Evolutionary conservation across 768 basidiomycete genomes (phyloP).

Genomic region (Austroboletus eburneus): DNA sequence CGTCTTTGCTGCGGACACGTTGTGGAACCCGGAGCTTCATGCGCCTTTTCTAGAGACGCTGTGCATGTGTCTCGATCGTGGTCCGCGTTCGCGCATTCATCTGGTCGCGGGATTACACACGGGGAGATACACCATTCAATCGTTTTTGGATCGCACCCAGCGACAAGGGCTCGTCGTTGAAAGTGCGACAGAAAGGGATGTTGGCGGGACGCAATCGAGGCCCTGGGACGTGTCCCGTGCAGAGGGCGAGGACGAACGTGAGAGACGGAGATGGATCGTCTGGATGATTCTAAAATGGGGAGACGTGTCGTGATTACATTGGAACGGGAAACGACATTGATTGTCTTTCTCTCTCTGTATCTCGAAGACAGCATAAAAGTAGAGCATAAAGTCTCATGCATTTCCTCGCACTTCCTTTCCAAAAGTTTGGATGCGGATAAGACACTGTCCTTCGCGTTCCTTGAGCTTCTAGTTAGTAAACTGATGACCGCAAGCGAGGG

Average conservation of each 20-base stretch:
- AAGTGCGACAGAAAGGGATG: constrained; percentile 45
- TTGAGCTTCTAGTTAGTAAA: constrained; percentile 8
- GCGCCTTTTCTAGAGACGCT: constrained; percentile 50
- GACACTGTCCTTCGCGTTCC: constrained; percentile 33
- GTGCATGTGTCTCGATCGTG: constrained; percentile 40
- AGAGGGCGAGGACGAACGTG: constrained; percentile 59
- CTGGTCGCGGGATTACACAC: constrained; percentile 76
- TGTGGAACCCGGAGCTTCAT: constrained; percentile 71
- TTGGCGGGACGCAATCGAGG: constrained; percentile 36
- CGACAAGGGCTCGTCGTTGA: constrained; percentile 44
- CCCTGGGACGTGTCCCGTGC: constrained; percentile 50
- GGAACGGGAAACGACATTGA: neutral
- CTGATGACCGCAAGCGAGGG: neutral
- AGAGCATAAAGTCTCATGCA: constrained; percentile 5
- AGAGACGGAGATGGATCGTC: constrained; percentile 67
- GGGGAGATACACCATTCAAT: constrained; percentile 65
- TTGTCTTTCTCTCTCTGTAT: too few relatives aligned
- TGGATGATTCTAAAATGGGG: constrained; percentile 60
- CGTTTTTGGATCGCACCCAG: constrained; percentile 42
- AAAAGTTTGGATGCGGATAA: constrained; percentile 31
- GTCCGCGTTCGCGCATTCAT: constrained; percentile 47
- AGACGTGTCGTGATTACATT: neutral
- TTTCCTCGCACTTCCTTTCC: constrained; percentile 19
- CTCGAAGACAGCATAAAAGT: too few relatives aligned
- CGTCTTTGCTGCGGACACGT: constrained; percentile 68